A percentile compares a stretch with the other conserved stretches of the same genome.
Conservation (phyloP, 768 basidiomycete genomes). For the Suillus lakei region DNA sequence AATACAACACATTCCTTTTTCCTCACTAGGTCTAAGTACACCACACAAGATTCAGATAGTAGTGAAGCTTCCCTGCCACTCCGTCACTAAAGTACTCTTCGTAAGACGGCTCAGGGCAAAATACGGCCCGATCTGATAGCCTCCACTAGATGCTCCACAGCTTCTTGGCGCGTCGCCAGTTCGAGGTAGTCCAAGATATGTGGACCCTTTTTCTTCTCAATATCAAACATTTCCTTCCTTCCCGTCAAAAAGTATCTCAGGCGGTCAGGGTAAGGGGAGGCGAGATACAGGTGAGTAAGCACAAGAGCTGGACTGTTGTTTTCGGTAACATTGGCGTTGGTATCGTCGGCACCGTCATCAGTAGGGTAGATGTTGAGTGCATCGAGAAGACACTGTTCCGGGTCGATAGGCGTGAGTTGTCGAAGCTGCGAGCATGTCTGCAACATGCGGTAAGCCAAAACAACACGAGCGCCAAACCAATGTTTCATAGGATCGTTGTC, state of each 20-base stretch:
- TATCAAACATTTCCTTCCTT: neutral
- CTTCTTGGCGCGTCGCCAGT: neutral
- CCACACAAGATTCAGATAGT: neutral
- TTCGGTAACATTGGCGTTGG: neutral
- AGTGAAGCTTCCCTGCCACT: neutral
- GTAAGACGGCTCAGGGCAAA: neutral
- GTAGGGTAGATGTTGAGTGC: slow-evolving; percentile 6
- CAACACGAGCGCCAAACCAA: neutral
- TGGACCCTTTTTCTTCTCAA: neutral
- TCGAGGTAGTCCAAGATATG: neutral
- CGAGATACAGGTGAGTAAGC: neutral
- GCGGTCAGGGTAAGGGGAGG: neutral
- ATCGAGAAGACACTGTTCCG: slow-evolving; percentile 7
- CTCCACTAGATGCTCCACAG: neutral
- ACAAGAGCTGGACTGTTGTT: neutral
- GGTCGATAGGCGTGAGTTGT: neutral
- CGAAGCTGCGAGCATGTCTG: neutral
- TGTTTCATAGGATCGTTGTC: neutral
- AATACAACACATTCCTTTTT: slow-evolving; percentile 14
- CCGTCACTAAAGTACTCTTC: neutral
- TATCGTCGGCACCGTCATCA: too few relatives aligned
- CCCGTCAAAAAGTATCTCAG: neutral
- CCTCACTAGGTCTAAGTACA: neutral
- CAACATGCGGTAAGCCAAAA: neutral
- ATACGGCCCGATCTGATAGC: neutral